Base-by-base conservation (phyloP, 2,329 filamentous ascomycete species). In the Arthroderma sp. region DNA sequence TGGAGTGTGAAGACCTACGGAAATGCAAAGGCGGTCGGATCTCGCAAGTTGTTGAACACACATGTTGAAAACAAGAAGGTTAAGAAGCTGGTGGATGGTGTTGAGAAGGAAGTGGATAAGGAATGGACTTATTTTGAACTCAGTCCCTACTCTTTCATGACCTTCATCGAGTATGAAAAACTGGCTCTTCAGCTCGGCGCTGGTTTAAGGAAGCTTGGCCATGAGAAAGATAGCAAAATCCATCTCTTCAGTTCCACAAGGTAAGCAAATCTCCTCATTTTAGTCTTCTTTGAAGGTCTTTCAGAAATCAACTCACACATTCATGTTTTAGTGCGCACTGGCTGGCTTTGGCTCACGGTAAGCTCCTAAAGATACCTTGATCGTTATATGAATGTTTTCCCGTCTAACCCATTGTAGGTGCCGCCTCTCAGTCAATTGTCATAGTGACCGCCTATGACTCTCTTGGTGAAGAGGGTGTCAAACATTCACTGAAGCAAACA, bases 41-140 rank as follows among this genome's bases (percentile, higher is more conserved):
- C 73, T 56, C 80, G 87, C 51, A 81, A 76, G 61, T 73, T 94
- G 47, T 63, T 94, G 64, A 73, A 81, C 63, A 78, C 81, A 39
- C 86, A 94, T 65, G 77, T 77, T 56, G 87, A 94, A 71, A 81
- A 75, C 54, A 94, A 89, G 71, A 91, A 86, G 74, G 70, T 94
- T 54, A 83, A 87, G 73, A 94, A 93, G 75, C 73, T 85, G 42
- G 70, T 94, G 47, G 84, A 93, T 57, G 87, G 87, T 53, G 75
- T 83, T 61, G 75, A 86, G 63, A 71, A 74, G 52, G 77, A 88
- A 67, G 78, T 91, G 31, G 84, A 93, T 51, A 94, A 94, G 77
- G 78, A 89, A 63, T 94, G 87, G 87, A 80, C 81, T 43, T 93
- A 80, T 66, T 93, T 85, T 55, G 87, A 94, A 72, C 78, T 93